Evolutionary conservation across 75 land plant genomes (phyloP).

Genomic region (Larix kaempferi): DNA sequence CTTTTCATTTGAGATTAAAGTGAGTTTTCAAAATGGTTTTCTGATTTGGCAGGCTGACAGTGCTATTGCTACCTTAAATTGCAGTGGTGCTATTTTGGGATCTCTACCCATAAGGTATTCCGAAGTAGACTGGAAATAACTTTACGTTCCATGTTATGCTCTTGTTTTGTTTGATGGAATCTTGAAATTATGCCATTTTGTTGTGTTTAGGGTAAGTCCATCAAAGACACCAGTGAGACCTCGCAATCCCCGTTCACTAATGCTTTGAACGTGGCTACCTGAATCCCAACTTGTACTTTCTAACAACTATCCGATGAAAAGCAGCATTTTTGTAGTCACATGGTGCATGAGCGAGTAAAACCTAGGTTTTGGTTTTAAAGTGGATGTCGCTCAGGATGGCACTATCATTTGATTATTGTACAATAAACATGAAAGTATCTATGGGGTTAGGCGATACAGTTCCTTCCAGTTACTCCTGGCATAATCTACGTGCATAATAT

Average conservation of each 20-base stretch:
- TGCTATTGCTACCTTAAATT: slow-evolving; percentile 59
- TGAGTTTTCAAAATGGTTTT: background rate
- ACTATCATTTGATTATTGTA: background rate
- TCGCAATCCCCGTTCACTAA: slow-evolving; percentile 42
- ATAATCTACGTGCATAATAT: background rate
- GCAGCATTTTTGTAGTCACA: slow-evolving; percentile 6
- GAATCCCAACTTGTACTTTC: background rate
- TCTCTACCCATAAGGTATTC: slow-evolving; percentile 48
- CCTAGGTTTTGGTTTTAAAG: background rate
- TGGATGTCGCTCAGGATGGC: background rate
- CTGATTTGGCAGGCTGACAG: slow-evolving; percentile 44
- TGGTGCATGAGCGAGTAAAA: background rate
- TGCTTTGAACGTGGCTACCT: slow-evolving; percentile 15
- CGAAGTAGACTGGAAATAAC: background rate
- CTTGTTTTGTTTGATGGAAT: background rate
- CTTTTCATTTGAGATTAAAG: too few relatives aligned
- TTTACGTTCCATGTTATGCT: background rate
- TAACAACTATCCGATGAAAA: background rate
- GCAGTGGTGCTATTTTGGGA: slow-evolving; percentile 57
- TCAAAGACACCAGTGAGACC: slow-evolving; percentile 60
- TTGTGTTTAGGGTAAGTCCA: slow-evolving; percentile 45
- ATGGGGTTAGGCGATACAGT: background rate
- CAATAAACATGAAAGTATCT: slow-evolving; percentile 2
- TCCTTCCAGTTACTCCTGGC: slow-evolving; percentile 1
- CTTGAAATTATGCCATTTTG: background rate